Conservation (phyloP, 441 rosid species). For the California macrophylla region DNA sequence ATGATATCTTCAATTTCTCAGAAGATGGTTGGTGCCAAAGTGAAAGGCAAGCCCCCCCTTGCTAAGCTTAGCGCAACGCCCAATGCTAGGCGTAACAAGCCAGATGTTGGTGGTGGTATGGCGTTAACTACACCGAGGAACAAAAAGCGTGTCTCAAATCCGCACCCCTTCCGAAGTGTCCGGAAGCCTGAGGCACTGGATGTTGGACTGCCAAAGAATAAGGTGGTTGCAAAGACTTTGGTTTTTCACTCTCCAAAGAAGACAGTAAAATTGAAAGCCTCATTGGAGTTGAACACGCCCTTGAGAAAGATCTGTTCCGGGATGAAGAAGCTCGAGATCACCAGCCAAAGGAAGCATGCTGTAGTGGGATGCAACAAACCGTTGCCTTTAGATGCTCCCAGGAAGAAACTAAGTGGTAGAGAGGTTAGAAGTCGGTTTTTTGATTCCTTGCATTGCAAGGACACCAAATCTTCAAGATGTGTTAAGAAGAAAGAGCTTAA, state of each 20-base stretch:
- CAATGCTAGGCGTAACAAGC: constrained; percentile 26
- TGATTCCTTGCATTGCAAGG: constrained; percentile 40
- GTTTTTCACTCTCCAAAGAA: constrained; percentile 74
- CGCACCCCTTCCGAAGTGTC: constrained; percentile 48
- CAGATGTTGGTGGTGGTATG: constrained; percentile 24
- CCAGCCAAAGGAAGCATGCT: constrained; percentile 34
- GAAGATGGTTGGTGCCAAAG: constrained; percentile 39
- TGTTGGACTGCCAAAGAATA: constrained; percentile 29
- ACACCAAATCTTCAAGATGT: constrained; percentile 23
- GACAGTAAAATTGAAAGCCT: constrained; percentile 38
- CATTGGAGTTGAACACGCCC: constrained; percentile 41
- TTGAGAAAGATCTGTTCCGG: constrained; percentile 41
- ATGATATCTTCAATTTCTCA: constrained; percentile 64
- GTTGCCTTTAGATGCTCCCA: constrained; percentile 28
- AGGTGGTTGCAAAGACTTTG: constrained; percentile 52
- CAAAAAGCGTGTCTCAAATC: constrained; percentile 39
- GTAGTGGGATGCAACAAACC: constrained; percentile 21
- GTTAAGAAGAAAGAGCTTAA: constrained; percentile 19
- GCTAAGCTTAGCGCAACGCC: constrained; percentile 34
- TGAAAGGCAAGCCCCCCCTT: constrained; percentile 24
- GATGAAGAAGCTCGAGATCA: constrained; percentile 61
- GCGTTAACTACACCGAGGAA: constrained; percentile 52
- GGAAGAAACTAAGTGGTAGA: constrained; percentile 39
- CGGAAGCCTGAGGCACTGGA: constrained; percentile 39
- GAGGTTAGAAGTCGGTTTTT: constrained; percentile 87